phyloP scores from a whole-genome alignment of 495 filamentous ascomycete genomes.

The Aspergillus bridgeri region DNA sequence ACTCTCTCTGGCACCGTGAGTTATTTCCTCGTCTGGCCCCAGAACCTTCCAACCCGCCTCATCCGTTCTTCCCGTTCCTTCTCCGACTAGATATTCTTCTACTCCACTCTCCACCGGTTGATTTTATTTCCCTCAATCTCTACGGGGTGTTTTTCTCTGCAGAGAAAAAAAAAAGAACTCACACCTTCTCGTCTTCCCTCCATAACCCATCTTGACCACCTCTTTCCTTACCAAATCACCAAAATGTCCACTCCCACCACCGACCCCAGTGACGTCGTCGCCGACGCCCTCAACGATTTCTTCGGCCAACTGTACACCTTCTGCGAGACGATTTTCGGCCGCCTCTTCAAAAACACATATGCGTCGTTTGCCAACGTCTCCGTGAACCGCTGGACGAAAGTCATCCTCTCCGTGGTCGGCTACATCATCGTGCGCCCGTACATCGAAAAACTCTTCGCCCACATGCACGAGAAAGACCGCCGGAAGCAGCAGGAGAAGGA shows the following conservation, averaged over 20 bases:
- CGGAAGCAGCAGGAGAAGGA: constrained; percentile 50
- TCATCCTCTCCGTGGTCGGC: constrained; percentile 56
- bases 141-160: neutral
- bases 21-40: neutral
- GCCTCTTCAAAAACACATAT: constrained; percentile 54
- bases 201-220: constrained; percentile 2
- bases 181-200: neutral
- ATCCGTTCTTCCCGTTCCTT: neutral
- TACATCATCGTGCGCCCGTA: constrained; percentile 67
- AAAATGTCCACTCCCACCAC: constrained; percentile 22
- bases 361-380: constrained; percentile 53
- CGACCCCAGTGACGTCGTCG: constrained; percentile 25
- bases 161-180: constrained; percentile 3
- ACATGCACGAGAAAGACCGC: constrained; percentile 54
- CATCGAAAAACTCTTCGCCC: constrained; percentile 50
- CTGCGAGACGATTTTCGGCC: constrained; percentile 21
- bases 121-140: neutral
- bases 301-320: constrained; percentile 31
- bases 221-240: neutral
- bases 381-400: constrained; percentile 55
- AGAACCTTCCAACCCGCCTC: neutral
- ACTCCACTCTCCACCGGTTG: neutral
- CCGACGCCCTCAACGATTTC: constrained; percentile 35
- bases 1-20: neutral
- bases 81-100: neutral